These are phyloP conservation scores for Penicillium paxilli DNA, from an alignment of 495 filamentous ascomycete species.

Conservation along the genomic window DNA sequence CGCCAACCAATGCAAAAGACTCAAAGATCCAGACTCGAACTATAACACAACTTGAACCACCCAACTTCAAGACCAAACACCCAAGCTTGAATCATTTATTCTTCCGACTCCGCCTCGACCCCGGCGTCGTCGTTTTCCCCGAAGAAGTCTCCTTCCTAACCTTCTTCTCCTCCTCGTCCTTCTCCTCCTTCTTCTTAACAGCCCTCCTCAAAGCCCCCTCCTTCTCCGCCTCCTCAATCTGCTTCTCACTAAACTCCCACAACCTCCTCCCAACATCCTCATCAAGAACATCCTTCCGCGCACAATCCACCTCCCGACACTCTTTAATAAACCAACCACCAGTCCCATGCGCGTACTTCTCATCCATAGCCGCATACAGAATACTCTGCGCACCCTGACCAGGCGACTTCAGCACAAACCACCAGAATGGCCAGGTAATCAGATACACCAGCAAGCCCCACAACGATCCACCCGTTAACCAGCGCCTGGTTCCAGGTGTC, in stretches of 20 bases:
- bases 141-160: slow-evolving; percentile 38
- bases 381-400: slow-evolving; percentile 84
- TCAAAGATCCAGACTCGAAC: not conserved
- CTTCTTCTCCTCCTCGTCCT: slow-evolving; percentile 48
- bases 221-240: slow-evolving; percentile 82
- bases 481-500: slow-evolving; percentile 84
- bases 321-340: slow-evolving; percentile 81
- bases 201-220: slow-evolving; percentile 68
- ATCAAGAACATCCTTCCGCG: slow-evolving; percentile 72
- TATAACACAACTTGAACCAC: too few species aligned
- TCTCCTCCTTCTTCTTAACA: slow-evolving; percentile 65
- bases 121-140: slow-evolving; percentile 35
- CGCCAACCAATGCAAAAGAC: not conserved
- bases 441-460: slow-evolving; percentile 82
- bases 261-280: slow-evolving; percentile 76
- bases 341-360: slow-evolving; percentile 59
- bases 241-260: slow-evolving; percentile 85
- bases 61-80: too few species aligned
- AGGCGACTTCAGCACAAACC: slow-evolving; percentile 83
- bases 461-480: slow-evolving; percentile 79
- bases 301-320: slow-evolving; percentile 71
- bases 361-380: slow-evolving; percentile 82
- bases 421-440: slow-evolving; percentile 74
- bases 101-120: slow-evolving; percentile 49
- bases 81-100: slow-evolving; percentile 15